phyloP scores from a whole-genome alignment of 1,139 yeast species.

The Blastobotrys illinoisensis region DNA sequence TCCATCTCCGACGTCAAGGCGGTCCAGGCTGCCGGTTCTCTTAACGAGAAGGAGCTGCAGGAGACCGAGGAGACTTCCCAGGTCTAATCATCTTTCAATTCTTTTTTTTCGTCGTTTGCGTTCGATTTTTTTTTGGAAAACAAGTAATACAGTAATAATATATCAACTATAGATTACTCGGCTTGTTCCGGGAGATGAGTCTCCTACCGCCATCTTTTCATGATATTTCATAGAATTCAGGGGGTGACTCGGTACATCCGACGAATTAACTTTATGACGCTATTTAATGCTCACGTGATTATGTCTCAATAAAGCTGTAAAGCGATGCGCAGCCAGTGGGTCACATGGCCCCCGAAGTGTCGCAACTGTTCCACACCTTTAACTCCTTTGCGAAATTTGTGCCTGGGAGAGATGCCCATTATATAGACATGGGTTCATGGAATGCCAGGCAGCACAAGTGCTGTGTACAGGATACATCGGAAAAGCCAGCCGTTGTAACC shows the following conservation, averaged over 20 bases:
- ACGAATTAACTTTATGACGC: neutral
- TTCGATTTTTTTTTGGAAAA: neutral
- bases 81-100: neutral
- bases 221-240: too few relatives aligned
- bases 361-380: neutral
- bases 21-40: slow-evolving; percentile 15
- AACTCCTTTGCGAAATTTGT: too few relatives aligned
- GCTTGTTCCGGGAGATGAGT: too few relatives aligned
- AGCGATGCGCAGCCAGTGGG: neutral
- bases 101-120: neutral
- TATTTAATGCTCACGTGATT: neutral
- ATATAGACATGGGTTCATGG: too few relatives aligned
- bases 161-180: neutral
- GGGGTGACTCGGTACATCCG: too few relatives aligned
- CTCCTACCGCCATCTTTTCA: too few relatives aligned
- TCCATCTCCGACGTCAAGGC: slow-evolving; percentile 18
- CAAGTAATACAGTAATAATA: neutral
- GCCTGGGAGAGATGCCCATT: too few relatives aligned
- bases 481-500: neutral
- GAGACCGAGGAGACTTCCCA: neutral
- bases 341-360: neutral
- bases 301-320: neutral
- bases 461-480: neutral
- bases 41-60: slow-evolving; percentile 12
- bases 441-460: too few relatives aligned